phyloP scores from a whole-genome alignment of 305 asterid genomes.

The Fraxinus nigra region DNA sequence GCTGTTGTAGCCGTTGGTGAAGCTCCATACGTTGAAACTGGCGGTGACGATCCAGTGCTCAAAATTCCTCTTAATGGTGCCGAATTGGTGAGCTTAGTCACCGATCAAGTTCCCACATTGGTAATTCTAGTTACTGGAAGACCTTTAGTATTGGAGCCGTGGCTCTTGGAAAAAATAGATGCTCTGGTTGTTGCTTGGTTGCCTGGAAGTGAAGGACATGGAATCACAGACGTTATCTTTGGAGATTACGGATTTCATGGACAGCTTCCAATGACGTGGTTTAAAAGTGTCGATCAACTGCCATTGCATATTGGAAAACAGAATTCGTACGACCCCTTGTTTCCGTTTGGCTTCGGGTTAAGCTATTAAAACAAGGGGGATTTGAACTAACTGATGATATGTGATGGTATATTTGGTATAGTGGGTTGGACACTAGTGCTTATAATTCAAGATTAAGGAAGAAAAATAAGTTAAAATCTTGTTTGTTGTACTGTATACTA shows the following conservation, averaged over 20 bases:
- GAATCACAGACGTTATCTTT: constrained; percentile 62
- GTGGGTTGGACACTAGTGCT: not conserved
- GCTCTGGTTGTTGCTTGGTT: constrained; percentile 84
- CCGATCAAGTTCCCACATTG: constrained; percentile 58
- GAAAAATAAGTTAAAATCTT: not conserved
- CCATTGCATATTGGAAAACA: constrained; percentile 50
- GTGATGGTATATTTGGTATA: not conserved
- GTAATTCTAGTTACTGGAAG: constrained; percentile 67
- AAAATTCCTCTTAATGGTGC: constrained; percentile 56
- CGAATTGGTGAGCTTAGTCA: constrained; percentile 43
- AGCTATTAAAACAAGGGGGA: constrained; percentile 23
- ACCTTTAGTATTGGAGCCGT: constrained; percentile 62
- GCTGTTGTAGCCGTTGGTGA: constrained; percentile 44
- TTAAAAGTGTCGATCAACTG: constrained; percentile 57
- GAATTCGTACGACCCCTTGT: constrained; percentile 52
- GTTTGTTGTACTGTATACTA: not conserved
- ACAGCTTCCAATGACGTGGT: constrained; percentile 69
- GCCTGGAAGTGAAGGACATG: constrained; percentile 79
- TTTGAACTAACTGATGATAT: not conserved
- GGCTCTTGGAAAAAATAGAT: constrained; percentile 50
- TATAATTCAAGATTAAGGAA: not conserved
- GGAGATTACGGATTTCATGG: constrained; percentile 78
- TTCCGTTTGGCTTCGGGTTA: constrained; percentile 73
- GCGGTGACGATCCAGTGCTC: constrained; percentile 42
- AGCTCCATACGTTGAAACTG: constrained; percentile 40